Evolutionary conservation across 2,329 filamentous ascomycete genomes (phyloP).

Genomic region (Microdochium trichocladiopsis): DNA sequence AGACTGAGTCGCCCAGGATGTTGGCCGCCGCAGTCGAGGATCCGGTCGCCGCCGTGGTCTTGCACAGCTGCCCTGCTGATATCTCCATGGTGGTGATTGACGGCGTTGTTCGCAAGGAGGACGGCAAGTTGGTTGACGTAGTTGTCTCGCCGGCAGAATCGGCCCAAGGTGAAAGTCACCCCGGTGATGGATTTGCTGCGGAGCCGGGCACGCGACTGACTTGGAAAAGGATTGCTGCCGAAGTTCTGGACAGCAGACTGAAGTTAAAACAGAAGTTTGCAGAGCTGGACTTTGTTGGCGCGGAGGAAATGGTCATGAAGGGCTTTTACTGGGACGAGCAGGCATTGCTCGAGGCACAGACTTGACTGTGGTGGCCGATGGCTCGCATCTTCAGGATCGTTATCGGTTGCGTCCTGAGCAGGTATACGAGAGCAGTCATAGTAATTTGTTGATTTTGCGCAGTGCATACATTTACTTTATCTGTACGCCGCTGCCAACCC

Average conservation of each 20-base stretch:
- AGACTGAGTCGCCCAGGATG: slow-evolving; percentile 12
- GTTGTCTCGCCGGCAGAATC: slow-evolving; percentile 1
- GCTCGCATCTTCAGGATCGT: no score
- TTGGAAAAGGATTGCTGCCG: slow-evolving; percentile 4
- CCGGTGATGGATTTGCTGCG: background rate
- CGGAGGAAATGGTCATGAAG: slow-evolving; percentile 3
- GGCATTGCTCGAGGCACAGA: slow-evolving; percentile 2
- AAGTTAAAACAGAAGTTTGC: slow-evolving; percentile 2
- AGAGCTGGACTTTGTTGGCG: slow-evolving; percentile 3
- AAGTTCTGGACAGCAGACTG: slow-evolving; percentile 4
- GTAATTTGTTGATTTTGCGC: no score
- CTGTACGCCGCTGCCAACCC: no score
- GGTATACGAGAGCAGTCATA: no score
- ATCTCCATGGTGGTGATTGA: slow-evolving; percentile 9
- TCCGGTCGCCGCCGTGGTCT: slow-evolving; percentile 8
- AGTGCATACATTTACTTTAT: no score
- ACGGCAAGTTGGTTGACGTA: slow-evolving; percentile 5
- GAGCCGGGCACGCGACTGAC: slow-evolving; percentile 2
- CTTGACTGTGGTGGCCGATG: no score
- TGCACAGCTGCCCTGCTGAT: slow-evolving; percentile 8
- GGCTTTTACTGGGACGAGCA: slow-evolving; percentile 1
- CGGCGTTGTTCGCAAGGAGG: slow-evolving; percentile 6
- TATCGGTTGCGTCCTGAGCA: no score
- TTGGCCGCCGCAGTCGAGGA: slow-evolving; percentile 8
- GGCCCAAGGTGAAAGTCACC: background rate